Evolutionary conservation across 805 yeast genomes (phyloP).

Genomic region (Candida stauntonica): DNA sequence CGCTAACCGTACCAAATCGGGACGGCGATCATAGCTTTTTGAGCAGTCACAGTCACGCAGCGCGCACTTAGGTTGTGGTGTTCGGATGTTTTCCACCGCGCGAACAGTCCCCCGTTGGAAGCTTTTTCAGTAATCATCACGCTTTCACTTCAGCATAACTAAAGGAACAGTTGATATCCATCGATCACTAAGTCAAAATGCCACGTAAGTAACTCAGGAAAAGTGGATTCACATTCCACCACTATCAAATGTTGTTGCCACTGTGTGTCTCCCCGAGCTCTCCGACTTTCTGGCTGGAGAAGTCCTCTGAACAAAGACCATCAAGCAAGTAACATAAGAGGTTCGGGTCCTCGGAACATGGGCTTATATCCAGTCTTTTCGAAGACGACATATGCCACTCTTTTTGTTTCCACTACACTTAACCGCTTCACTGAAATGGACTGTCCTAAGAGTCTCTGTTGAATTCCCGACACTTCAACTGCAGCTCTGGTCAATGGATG

Average conservation of each 20-base stretch:
- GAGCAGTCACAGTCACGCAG: conserved; percentile 4
- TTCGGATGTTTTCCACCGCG: conserved; percentile 3
- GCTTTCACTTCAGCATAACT: not conserved
- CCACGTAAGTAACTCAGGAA: conserved; percentile 25
- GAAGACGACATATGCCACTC: not conserved
- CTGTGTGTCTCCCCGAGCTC: conserved; percentile 4
- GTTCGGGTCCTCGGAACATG: conserved; percentile 65
- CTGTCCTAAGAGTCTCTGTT: conserved; percentile 22
- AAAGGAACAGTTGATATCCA: not conserved
- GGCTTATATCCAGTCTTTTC: no score
- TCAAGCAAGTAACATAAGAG: conserved; percentile 33
- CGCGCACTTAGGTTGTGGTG: not conserved
- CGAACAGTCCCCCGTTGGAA: not conserved
- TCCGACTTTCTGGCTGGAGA: no score
- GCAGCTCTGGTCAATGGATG: conserved; percentile 13
- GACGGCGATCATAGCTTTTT: not conserved
- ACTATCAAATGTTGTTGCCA: conserved; percentile 5
- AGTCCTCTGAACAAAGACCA: not conserved
- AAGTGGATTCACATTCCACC: not conserved
- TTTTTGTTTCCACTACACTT: conserved; percentile 11
- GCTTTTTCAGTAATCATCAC: conserved; percentile 3
- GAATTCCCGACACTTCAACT: conserved; percentile 89
- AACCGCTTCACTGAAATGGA: conserved; percentile 9
- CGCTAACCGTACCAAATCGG: conserved; percentile 1
- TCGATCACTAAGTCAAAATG: conserved; percentile 24